Evolutionary conservation across 176 grass and related monocot genomes (phyloP).

Genomic region (Panicum miliaceum): DNA sequence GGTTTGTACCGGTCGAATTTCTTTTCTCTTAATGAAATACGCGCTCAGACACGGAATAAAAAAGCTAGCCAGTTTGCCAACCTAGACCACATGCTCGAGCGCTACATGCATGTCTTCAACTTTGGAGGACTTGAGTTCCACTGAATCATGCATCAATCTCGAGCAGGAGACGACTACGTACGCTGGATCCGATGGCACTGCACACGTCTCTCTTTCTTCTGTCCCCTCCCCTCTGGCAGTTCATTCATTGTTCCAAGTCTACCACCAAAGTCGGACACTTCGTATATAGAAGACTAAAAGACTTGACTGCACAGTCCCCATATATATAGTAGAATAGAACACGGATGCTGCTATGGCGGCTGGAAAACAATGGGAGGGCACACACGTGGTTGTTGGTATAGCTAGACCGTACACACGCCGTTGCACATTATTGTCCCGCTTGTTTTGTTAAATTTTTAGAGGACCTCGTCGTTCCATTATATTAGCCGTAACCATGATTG

Average conservation of each 20-base stretch:
- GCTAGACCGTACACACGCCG: not conserved
- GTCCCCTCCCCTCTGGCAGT: not conserved
- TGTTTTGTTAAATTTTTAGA: not conserved
- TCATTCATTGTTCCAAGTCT: not conserved
- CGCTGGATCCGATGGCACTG: not conserved
- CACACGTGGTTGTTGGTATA: conserved; percentile 15
- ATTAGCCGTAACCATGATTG: not conserved
- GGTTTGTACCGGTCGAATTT: too few relatives aligned
- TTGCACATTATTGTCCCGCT: not conserved
- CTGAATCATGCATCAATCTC: not conserved
- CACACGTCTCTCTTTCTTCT: not conserved
- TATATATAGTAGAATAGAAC: not conserved
- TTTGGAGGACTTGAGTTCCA: not conserved
- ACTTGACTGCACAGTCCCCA: not conserved
- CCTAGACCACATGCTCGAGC: not conserved
- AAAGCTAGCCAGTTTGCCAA: not conserved
- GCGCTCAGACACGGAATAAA: too few relatives aligned
- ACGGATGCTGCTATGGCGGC: not conserved
- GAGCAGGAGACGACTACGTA: not conserved
- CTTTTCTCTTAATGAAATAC: too few relatives aligned
- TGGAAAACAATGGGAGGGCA: conserved; percentile 1
- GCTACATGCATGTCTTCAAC: not conserved
- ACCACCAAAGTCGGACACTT: not conserved
- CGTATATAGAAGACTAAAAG: not conserved
- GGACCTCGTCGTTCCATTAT: not conserved